A percentile compares a stretch with the other conserved stretches of the same genome.
These are phyloP conservation scores for Pleurotus cornucopiae DNA, from an alignment of 768 basidiomycete genomes.

Conservation along the genomic window DNA sequence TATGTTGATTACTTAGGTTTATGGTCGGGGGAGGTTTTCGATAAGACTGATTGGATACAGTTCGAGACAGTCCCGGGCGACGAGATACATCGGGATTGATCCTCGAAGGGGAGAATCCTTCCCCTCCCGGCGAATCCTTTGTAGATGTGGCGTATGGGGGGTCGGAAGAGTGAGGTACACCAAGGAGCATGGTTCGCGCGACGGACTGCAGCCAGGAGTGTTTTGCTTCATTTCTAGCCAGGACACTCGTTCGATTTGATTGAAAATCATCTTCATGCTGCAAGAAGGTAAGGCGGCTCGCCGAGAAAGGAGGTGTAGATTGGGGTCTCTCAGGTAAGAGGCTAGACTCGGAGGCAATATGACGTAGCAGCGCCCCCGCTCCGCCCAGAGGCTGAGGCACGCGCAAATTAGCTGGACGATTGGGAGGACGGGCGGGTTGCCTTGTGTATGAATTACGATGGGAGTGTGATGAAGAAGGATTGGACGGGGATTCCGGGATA, in stretches of 20 bases:
- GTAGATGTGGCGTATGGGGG: neutral
- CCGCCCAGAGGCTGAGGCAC: conserved; percentile 32
- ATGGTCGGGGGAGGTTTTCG: neutral
- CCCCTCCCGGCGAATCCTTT: too few relatives aligned
- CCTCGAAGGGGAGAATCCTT: neutral
- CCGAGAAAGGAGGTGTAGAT: conserved; percentile 24
- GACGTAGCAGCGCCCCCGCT: conserved; percentile 67
- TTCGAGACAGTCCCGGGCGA: neutral
- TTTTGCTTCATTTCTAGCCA: conserved; percentile 2
- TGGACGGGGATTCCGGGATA: conserved; percentile 26
- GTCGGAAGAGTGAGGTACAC: neutral
- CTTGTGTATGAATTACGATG: conserved; percentile 10
- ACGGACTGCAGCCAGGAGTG: conserved; percentile 1
- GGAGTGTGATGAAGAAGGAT: conserved; percentile 19
- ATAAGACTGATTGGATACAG: neutral
- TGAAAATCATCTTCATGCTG: neutral
- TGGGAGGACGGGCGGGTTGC: conserved; percentile 22
- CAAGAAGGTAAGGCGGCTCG: conserved; percentile 19
- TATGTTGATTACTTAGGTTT: neutral
- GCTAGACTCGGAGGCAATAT: conserved; percentile 55
- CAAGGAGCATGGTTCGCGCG: conserved; percentile 3
- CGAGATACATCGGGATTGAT: neutral
- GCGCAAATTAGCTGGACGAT: conserved; percentile 11
- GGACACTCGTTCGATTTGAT: neutral
- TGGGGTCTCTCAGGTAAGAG: conserved; percentile 15